phyloP scores from a whole-genome alignment of 768 basidiomycete genomes.

The Rhizopogon sp. region DNA sequence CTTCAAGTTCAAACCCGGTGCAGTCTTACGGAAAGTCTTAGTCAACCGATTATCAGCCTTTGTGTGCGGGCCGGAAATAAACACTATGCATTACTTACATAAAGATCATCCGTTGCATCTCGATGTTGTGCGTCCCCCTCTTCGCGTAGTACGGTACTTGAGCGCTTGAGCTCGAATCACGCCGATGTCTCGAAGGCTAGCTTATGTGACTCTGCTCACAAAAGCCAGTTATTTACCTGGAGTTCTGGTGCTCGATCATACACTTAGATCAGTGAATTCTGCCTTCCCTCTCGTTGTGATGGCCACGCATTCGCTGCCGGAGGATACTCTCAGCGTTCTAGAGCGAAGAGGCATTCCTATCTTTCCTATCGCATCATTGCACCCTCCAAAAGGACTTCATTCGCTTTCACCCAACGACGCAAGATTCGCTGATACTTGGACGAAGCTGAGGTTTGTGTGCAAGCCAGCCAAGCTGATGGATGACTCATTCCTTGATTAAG shows the following conservation, averaged over 20 bases:
- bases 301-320: conserved; percentile 55
- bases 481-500: conserved; percentile 22
- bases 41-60: too few relatives aligned
- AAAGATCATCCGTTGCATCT: not conserved
- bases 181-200: conserved; percentile 37
- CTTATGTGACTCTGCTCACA: conserved; percentile 79
- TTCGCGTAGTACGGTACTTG: not conserved
- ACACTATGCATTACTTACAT: too few relatives aligned
- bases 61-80: too few relatives aligned
- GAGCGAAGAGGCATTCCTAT: conserved; percentile 46
- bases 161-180: not conserved
- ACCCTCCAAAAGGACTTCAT: conserved; percentile 41
- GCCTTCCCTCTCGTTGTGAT: conserved; percentile 78
- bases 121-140: not conserved
- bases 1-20: too few relatives aligned
- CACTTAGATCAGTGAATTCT: conserved; percentile 48
- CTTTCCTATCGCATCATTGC: conserved; percentile 54
- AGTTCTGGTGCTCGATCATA: conserved; percentile 48
- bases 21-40: too few relatives aligned
- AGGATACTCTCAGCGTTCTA: conserved; percentile 48
- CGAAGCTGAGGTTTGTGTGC: conserved; percentile 42
- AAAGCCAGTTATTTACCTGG: conserved; percentile 54
- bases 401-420: conserved; percentile 32
- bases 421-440: conserved; percentile 63
- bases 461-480: not conserved